Conservation (phyloP, 2,329 filamentous ascomycete genomes). For the Fusarium gaditjirri region DNA sequence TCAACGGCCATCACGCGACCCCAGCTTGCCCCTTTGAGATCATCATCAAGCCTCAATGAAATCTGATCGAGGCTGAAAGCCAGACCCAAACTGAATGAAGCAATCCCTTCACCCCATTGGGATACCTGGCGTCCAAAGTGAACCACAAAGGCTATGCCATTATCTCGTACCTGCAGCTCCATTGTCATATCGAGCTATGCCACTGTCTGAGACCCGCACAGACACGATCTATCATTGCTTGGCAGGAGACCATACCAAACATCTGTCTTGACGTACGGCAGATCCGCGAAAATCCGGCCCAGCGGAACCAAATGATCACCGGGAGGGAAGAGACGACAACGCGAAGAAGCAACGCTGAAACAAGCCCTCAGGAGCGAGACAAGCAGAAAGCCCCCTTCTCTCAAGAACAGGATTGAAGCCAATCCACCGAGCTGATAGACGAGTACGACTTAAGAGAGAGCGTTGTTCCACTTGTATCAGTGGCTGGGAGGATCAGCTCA, state of each 20-base stretch:
- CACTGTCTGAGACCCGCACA: constrained; percentile 4
- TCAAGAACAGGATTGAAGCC: constrained; percentile 17
- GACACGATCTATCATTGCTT: constrained; percentile 22
- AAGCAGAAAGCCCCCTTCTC: constrained; percentile 3
- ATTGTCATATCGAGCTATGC: constrained; percentile 14
- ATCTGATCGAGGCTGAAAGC: neutral
- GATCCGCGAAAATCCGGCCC: constrained; percentile 11
- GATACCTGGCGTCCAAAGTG: constrained; percentile 1
- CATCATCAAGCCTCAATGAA: neutral
- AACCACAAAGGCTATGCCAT: neutral
- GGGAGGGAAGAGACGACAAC: constrained; percentile 43
- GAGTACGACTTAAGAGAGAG: constrained; percentile 30
- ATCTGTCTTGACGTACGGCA: neutral
- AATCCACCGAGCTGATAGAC: constrained; percentile 29
- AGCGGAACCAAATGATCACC: constrained; percentile 14
- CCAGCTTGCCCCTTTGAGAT: neutral
- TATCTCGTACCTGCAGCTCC: constrained; percentile 11
- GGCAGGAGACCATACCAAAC: constrained; percentile 15
- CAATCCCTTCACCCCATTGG: neutral
- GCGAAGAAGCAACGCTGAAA: constrained; percentile 30
- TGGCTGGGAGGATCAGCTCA: constrained; percentile 1
- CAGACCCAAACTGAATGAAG: constrained; percentile 1
- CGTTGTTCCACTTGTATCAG: constrained; percentile 15
- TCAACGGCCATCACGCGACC: neutral
- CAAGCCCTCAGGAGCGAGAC: constrained; percentile 10